phyloP scores from a whole-genome alignment of 331 rosid species.

The Dryas integrifolia region DNA sequence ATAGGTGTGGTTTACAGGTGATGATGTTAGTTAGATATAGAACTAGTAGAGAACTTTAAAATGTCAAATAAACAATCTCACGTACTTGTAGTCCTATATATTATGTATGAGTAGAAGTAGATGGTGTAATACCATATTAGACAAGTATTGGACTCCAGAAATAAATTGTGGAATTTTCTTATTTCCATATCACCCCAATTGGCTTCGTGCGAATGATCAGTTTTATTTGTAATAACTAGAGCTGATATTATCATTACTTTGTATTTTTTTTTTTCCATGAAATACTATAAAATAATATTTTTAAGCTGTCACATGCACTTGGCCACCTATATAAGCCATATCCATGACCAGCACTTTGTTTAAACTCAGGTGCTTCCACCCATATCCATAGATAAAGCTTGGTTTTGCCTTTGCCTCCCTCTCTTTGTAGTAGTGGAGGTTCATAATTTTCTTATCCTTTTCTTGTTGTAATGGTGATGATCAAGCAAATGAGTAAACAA shows the following conservation, averaged over 20 bases:
- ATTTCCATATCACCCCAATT: neutral
- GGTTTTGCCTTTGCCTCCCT: neutral
- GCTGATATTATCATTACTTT: neutral
- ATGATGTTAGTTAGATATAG: no score
- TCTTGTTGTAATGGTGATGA: constrained; percentile 28
- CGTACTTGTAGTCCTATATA: no score
- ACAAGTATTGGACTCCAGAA: no score
- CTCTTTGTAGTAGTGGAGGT: no score
- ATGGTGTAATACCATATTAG: no score
- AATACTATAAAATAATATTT: no score
- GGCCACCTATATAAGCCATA: neutral
- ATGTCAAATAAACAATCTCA: no score
- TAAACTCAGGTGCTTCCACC: neutral
- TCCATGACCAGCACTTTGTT: neutral
- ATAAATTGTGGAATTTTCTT: neutral
- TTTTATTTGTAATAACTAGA: neutral
- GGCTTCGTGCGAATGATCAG: neutral
- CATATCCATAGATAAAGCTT: neutral
- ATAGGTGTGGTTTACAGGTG: no score
- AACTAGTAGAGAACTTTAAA: no score
- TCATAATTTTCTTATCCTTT: neutral
- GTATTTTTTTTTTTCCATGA: no score
- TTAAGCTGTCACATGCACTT: neutral
- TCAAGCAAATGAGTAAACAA: constrained; percentile 43
- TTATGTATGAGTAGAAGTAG: no score